Base-by-base conservation (phyloP, 257 asterid species). In the Jaltomata sinuosa region DNA sequence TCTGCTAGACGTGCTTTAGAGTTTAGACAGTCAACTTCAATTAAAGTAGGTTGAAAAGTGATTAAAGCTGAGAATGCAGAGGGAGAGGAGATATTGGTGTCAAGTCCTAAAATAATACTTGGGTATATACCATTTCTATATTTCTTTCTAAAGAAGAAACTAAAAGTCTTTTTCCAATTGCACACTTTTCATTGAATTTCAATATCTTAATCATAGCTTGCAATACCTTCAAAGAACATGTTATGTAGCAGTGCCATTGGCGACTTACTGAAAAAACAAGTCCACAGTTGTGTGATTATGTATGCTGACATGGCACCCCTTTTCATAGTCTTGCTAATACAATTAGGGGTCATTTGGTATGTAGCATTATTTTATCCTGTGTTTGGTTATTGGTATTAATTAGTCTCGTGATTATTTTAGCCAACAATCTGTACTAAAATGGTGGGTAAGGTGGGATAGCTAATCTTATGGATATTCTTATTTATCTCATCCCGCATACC, bases 301-400 rank as follows among this genome's bases (percentile, higher is more conserved):
- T 7, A 67, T 74, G 36, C 42, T 74, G 15, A 27, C 31, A 74
- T 42, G 57, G 36, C 19, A 18, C 38, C 57, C 38, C 59, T 3
- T 47, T 47, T 47, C 42, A 76, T 45, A 21, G 52, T 15, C 31
- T 6, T 31, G 12, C 42, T 65, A 15, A 31, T 19, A 11, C 15
- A 69, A 21, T 5, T 18, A 12, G 21, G 38, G 21, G 2, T 22
- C 21, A 7, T 25, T 61, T 25, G 21, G 71, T 27, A 62, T 8
- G 0, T 22, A 0, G 5, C 0, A 16, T 18, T 53, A 53, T 18
- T 53, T 54, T 2, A 3, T 54, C 8, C 12, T 1, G 10, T 10
- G 18, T 53, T 53, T 53, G 11, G 1, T 53, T 53, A 19, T 18
- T 4, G 19, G 0, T 18, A 53, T 6, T 53, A 53, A 25, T 61